A percentile compares a stretch with the other conserved stretches of the same genome.
phyloP scores from a whole-genome alignment of 2,329 filamentous ascomycete genomes.

The Exophiala xenobiotica region DNA sequence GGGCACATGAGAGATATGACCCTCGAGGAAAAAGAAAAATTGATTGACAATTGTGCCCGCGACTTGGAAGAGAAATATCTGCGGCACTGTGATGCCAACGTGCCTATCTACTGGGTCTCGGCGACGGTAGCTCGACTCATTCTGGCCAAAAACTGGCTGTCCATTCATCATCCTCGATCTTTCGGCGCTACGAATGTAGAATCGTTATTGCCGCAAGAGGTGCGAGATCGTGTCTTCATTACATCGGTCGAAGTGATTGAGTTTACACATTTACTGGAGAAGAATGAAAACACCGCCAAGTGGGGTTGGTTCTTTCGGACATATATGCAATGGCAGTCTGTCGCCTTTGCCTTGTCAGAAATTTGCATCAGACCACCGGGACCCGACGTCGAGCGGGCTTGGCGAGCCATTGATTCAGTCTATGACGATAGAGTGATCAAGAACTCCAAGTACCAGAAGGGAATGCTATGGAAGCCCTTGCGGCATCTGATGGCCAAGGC shows the following conservation, averaged over 20 bases:
- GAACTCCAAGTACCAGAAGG: conserved; percentile 44
- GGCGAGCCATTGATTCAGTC: conserved; percentile 54
- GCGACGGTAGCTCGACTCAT: conserved; percentile 69
- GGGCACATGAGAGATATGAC: conserved; percentile 17
- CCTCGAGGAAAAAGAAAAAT: conserved; percentile 39
- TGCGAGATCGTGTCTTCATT: conserved; percentile 67
- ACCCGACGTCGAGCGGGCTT: conserved; percentile 59
- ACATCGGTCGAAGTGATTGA: conserved; percentile 74
- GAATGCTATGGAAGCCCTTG: conserved; percentile 64
- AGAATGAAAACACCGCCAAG: conserved; percentile 59
- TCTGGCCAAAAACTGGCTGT: conserved; percentile 74
- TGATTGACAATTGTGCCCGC: conserved; percentile 55
- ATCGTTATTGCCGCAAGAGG: conserved; percentile 59
- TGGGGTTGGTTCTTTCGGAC: conserved; percentile 67
- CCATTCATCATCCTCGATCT: conserved; percentile 69
- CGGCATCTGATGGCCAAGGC: conserved; percentile 62
- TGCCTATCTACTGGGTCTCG: conserved; percentile 65
- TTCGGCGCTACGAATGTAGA: conserved; percentile 53
- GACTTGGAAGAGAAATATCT: conserved; percentile 58
- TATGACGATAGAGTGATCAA: conserved; percentile 40
- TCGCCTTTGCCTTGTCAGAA: conserved; percentile 62
- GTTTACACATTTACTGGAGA: conserved; percentile 65
- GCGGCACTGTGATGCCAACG: conserved; percentile 50
- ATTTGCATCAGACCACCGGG: conserved; percentile 58
- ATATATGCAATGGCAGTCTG: conserved; percentile 65